These are phyloP conservation scores for Colletotrichum tabaci DNA, from an alignment of 2,329 filamentous ascomycete genomes.

Conservation along the genomic window DNA sequence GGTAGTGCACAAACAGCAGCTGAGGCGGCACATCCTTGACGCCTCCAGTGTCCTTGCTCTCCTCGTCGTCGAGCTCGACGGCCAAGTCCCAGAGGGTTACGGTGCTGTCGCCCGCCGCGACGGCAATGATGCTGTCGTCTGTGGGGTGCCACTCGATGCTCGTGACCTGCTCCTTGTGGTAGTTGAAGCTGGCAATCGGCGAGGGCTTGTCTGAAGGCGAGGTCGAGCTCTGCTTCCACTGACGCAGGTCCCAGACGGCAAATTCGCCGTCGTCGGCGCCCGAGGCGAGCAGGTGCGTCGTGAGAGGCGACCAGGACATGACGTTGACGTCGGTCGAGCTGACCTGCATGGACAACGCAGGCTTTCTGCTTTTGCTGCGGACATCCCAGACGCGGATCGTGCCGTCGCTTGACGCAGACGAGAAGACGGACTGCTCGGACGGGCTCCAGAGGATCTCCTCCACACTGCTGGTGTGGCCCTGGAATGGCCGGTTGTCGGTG, in stretches of 20 bases:
- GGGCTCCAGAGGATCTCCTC: conserved; percentile 99
- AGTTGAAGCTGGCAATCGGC: conserved; percentile 93
- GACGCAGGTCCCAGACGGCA: conserved; percentile 95
- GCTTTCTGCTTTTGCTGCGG: conserved; percentile 87
- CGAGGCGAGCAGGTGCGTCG: conserved; percentile 89
- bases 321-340: conserved; percentile 94
- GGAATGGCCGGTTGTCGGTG: conserved; percentile 87
- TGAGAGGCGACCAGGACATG: conserved; percentile 93
- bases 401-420: conserved; percentile 93
- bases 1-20: conserved; percentile 95
- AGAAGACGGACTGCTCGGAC: conserved; percentile 92
- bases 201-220: conserved; percentile 70
- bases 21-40: conserved; percentile 94
- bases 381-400: conserved; percentile 97
- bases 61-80: conserved; percentile 96
- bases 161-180: conserved; percentile 97
- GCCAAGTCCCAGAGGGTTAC: conserved; percentile 97
- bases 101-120: conserved; percentile 93
- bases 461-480: conserved; percentile 86
- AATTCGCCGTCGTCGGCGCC: conserved; percentile 95
- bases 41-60: conserved; percentile 90
- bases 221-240: conserved; percentile 83
- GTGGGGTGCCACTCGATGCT: conserved; percentile 97
- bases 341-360: conserved; percentile 89
- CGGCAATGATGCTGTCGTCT: conserved; percentile 94